These are phyloP conservation scores for Pythium scleroteichum DNA, from an alignment of 352 stramenopile species.

Conservation along the genomic window DNA sequence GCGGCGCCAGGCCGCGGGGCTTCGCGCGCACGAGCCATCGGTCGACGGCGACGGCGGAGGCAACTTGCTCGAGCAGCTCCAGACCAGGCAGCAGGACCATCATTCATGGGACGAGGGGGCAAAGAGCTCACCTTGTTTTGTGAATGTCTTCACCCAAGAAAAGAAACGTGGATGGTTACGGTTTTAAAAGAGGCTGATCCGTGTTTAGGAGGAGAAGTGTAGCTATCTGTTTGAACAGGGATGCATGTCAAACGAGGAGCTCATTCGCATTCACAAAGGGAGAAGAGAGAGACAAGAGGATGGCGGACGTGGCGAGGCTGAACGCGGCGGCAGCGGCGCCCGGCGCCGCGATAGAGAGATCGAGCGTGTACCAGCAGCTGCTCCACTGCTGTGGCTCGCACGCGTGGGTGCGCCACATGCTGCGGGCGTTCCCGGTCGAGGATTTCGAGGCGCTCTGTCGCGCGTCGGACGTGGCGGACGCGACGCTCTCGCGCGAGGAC, in stretches of 20 bases:
- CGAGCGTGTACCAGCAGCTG: constrained; percentile 40
- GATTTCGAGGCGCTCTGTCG: constrained; percentile 45
- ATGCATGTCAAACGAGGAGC: too few relatives aligned
- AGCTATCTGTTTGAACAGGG: too few relatives aligned
- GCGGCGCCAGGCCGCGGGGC: too few relatives aligned
- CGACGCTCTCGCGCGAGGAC: constrained; percentile 42
- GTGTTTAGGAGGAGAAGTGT: too few relatives aligned
- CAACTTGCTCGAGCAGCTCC: too few relatives aligned
- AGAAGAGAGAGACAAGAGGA: not conserved
- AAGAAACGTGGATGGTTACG: not conserved
- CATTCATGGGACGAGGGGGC: not conserved
- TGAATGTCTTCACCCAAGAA: too few relatives aligned
- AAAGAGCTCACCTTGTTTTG: constrained; percentile 1
- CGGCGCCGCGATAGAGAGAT: constrained; percentile 19
- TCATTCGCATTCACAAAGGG: not conserved
- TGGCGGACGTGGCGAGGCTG: constrained; percentile 31
- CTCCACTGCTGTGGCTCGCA: constrained; percentile 67
- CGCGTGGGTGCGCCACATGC: constrained; percentile 47
- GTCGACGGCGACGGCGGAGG: not conserved
- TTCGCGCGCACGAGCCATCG: not conserved
- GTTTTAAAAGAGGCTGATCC: too few relatives aligned
- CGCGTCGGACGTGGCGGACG: constrained; percentile 44
- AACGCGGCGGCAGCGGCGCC: constrained; percentile 41
- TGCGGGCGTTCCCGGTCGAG: constrained; percentile 38
- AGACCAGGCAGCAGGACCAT: constrained; percentile 5